Evolutionary conservation across 805 yeast species (phyloP).

Genomic region (Millerozyma acaciae): DNA sequence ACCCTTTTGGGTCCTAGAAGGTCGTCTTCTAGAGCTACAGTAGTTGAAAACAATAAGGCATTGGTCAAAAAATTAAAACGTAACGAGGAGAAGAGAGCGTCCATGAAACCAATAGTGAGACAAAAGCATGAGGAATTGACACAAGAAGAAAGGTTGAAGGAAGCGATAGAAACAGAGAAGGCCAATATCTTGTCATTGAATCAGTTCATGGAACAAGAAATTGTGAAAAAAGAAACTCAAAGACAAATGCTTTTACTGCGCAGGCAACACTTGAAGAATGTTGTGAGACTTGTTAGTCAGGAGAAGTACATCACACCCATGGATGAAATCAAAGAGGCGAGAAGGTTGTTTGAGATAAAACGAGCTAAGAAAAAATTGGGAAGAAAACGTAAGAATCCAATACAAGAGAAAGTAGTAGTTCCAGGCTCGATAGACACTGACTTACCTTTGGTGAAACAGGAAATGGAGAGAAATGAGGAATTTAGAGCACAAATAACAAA

Average conservation of each 20-base stretch:
- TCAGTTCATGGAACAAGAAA: slow-evolving; percentile 79
- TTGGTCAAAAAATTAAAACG: slow-evolving; percentile 67
- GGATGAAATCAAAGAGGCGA: slow-evolving; percentile 55
- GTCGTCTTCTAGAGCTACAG: slow-evolving; percentile 73
- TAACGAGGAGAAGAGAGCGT: slow-evolving; percentile 58
- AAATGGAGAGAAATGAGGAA: slow-evolving; percentile 17
- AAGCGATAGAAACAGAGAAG: slow-evolving; percentile 83
- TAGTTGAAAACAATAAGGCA: slow-evolving; percentile 72
- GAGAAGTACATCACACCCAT: slow-evolving; percentile 56
- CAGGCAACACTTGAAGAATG: slow-evolving; percentile 57
- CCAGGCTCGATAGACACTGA: slow-evolving; percentile 31
- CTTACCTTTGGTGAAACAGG: slow-evolving; percentile 24
- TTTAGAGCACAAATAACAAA: neutral
- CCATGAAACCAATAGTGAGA: slow-evolving; percentile 39
- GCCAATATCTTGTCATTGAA: slow-evolving; percentile 70
- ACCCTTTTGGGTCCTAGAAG: slow-evolving; percentile 54
- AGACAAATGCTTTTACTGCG: slow-evolving; percentile 66
- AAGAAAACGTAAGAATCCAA: slow-evolving; percentile 36
- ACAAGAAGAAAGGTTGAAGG: slow-evolving; percentile 69
- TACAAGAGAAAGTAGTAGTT: slow-evolving; percentile 11
- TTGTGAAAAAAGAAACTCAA: slow-evolving; percentile 72
- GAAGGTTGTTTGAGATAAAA: slow-evolving; percentile 33
- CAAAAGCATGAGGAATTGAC: slow-evolving; percentile 51
- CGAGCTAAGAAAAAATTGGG: slow-evolving; percentile 43
- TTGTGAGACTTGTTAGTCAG: slow-evolving; percentile 48